Percentiles rank a stretch among this genome's conserved stretches.
These are phyloP conservation scores for Erodium moschatum DNA, from an alignment of 441 rosid genomes.

Conservation along the genomic window DNA sequence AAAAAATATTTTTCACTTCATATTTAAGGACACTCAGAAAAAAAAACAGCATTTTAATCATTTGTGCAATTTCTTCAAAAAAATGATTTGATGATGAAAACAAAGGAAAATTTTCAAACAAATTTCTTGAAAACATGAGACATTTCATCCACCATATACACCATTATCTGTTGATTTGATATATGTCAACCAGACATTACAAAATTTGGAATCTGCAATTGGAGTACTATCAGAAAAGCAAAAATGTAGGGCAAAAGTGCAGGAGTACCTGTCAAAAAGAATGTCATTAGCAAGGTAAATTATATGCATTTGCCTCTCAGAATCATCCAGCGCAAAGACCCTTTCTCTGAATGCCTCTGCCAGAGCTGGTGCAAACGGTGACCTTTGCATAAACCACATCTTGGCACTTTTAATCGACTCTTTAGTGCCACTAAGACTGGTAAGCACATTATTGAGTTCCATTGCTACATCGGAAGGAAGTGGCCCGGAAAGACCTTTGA, in stretches of 20 bases:
- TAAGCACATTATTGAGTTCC: no score
- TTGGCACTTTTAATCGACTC: conserved; percentile 22
- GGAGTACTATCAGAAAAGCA: neutral
- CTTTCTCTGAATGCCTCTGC: conserved; percentile 85
- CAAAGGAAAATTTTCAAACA: no score
- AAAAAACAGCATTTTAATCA: no score
- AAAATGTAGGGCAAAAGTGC: conserved; percentile 12
- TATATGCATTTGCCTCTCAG: conserved; percentile 84
- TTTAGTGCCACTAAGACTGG: no score
- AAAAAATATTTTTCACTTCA: no score
- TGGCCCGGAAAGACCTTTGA: no score
- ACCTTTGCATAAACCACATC: conserved; percentile 96
- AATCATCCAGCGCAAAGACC: conserved; percentile 68
- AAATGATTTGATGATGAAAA: no score
- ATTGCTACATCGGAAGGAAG: no score
- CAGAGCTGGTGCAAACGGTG: conserved; percentile 84
- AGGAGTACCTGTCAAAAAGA: conserved; percentile 78
- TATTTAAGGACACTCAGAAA: no score
- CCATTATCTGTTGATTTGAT: neutral
- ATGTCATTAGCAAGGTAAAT: conserved; percentile 91
- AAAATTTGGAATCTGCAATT: neutral
- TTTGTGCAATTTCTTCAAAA: no score
- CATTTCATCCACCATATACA: neutral
- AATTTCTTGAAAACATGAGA: no score
- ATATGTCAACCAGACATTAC: neutral